These are phyloP conservation scores for Cladosporium colombiae DNA, from an alignment of 2,329 filamentous ascomycete species.

Conservation along the genomic window DNA sequence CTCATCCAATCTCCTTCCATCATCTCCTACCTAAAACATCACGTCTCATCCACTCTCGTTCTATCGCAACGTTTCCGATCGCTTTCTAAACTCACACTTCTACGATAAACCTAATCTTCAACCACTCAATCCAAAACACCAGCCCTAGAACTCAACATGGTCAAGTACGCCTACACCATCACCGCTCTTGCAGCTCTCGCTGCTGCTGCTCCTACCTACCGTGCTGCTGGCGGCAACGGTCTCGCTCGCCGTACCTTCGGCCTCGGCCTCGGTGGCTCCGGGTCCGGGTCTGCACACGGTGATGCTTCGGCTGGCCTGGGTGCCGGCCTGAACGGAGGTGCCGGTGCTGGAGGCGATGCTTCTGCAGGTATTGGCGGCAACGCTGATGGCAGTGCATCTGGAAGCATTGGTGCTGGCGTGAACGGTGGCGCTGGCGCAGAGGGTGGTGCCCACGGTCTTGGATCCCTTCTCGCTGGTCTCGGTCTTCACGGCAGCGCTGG, in stretches of 20 bases:
- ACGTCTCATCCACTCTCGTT: constrained; percentile 10
- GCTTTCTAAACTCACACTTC: background rate
- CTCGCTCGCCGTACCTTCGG: constrained; percentile 8
- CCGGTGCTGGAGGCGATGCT: background rate
- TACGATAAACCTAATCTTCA: constrained; percentile 1
- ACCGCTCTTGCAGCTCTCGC: constrained; percentile 14
- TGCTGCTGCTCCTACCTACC: constrained; percentile 14
- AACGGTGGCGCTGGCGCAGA: background rate
- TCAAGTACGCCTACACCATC: constrained; percentile 18
- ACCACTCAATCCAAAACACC: constrained; percentile 4
- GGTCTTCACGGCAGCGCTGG: constrained; percentile 2
- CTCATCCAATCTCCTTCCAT: constrained; percentile 12
- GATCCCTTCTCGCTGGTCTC: constrained; percentile 4
- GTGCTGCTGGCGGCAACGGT: constrained; percentile 16
- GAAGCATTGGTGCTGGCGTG: constrained; percentile 1
- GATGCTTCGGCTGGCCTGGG: background rate
- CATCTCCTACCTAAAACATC: background rate
- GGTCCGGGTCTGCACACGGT: background rate
- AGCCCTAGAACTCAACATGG: background rate
- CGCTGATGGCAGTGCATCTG: background rate
- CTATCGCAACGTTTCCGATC: background rate
- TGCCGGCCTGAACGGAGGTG: background rate
- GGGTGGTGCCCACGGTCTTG: background rate
- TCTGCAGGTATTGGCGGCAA: background rate
- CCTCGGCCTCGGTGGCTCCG: constrained; percentile 6